Evolutionary conservation across 768 basidiomycete genomes (phyloP).

Genomic region (Tylopilus subfusipes): DNA sequence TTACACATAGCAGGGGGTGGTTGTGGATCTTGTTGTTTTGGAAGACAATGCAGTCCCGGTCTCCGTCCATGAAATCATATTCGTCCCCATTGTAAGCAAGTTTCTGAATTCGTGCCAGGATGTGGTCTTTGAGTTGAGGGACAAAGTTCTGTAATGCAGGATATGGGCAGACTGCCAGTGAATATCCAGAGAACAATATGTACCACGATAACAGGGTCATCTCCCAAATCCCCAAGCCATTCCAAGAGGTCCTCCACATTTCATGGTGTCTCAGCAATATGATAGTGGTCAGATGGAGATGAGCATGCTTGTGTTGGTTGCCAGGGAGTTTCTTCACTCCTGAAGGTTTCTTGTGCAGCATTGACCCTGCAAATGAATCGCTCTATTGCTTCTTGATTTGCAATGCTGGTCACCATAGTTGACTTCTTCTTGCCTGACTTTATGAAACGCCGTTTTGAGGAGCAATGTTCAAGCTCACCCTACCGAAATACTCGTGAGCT

Average conservation of each 20-base stretch:
- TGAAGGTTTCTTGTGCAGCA: background rate
- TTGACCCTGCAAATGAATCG: background rate
- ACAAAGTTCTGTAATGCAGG: background rate
- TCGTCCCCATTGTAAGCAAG: background rate
- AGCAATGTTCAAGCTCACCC: too few relatives aligned
- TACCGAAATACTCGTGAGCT: too few relatives aligned
- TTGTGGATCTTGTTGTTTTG: background rate
- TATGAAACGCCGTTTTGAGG: too few relatives aligned
- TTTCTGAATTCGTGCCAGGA: background rate
- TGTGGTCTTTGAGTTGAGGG: background rate
- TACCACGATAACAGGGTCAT: too few relatives aligned
- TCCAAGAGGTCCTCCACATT: background rate
- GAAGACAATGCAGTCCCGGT: background rate
- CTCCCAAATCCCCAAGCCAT: too few relatives aligned
- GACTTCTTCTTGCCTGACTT: background rate
- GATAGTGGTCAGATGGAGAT: background rate
- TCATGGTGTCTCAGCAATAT: background rate
- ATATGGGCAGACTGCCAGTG: too few relatives aligned
- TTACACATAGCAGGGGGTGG: background rate
- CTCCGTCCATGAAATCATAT: background rate
- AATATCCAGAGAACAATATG: too few relatives aligned
- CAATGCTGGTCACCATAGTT: too few relatives aligned
- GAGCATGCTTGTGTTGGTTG: too few relatives aligned
- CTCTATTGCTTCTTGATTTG: conserved; percentile 1
- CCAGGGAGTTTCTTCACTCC: background rate